Conservation (phyloP, 495 filamentous ascomycete genomes). For the Daldinia loculata region DNA sequence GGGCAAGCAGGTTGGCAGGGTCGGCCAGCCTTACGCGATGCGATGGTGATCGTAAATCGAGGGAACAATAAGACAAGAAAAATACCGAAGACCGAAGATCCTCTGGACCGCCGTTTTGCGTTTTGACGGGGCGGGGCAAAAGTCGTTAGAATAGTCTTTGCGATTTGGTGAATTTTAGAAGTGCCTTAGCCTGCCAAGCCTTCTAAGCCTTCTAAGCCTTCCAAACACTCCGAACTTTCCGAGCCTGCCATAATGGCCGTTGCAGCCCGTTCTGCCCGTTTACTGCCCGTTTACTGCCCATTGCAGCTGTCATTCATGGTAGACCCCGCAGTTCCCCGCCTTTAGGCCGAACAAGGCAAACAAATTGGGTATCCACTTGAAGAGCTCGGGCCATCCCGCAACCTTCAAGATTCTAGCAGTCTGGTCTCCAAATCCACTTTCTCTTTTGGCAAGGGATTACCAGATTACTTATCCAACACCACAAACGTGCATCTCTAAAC, state of each 20-base stretch:
- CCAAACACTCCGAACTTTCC: slow-evolving; percentile 39
- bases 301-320: neutral
- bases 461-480: neutral
- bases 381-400: slow-evolving; percentile 27
- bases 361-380: slow-evolving; percentile 2
- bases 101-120: slow-evolving; percentile 34
- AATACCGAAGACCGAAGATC: slow-evolving; percentile 45
- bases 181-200: slow-evolving; percentile 16
- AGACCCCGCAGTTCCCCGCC: neutral
- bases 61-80: slow-evolving; percentile 25
- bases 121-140: slow-evolving; percentile 38
- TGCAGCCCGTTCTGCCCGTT: neutral
- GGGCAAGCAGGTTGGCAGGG: slow-evolving; percentile 6
- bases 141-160: slow-evolving; percentile 17
- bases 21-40: slow-evolving; percentile 28
- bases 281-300: neutral
- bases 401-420: neutral
- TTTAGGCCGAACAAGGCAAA: neutral
- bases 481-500: slow-evolving; percentile 3
- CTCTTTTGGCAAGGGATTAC: neutral
- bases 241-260: slow-evolving; percentile 6
- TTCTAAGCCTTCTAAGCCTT: slow-evolving; percentile 21
- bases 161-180: slow-evolving; percentile 19
- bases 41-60: slow-evolving; percentile 11
- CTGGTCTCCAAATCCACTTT: neutral